Base-by-base conservation (phyloP, 164 flowering plant species). In the Sextonia rubra region DNA sequence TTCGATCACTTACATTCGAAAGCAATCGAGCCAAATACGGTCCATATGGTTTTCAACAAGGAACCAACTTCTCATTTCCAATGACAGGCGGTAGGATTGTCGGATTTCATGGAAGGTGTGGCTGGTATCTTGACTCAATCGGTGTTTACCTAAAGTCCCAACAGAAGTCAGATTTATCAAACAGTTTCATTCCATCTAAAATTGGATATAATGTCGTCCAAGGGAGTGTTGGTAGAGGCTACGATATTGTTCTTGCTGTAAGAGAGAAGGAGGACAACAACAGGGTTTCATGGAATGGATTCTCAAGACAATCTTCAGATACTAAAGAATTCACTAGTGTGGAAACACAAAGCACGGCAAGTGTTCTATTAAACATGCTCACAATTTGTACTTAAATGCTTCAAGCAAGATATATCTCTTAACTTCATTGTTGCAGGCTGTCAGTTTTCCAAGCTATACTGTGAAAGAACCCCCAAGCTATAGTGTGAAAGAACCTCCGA, bases 61-160 rank as follows among this genome's bases (percentile, higher is more conserved):
- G 98, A 52, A 84, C 85, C 1, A 67, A 56, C 29, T 90, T 91
- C 71, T 78, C 90, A 14, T 73, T 83, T 7, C 89, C 92, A 20
- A 72, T 69, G 63, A 73, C 67, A 1, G 82, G 85, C 0, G 87
- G 84, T 23, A 91, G 82, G 77, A 86, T 91, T 32, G 95, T 90
- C 3, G 97, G 97, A 47, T 90, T 93, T 73, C 89, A 88, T 77
- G 97, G 98, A n/a, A 71, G 65, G 70, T 66, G 79, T 27, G 84
- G 93, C 15, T 85, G 86, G 90, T 87, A 78, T 68, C 77, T 93
- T 23, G 88, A 85, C 77, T 80, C 94, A 1, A 85, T 93, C 58
- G 98, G 98, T 5, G 86, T 83, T 69, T 78, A 93, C 69, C 44
- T 90, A 20, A 82, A 86, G 81, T 84, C 94, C 17, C 11, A 74